Base-by-base conservation (phyloP, 164 flowering plant genomes). In the Magnolia officinalis region DNA sequence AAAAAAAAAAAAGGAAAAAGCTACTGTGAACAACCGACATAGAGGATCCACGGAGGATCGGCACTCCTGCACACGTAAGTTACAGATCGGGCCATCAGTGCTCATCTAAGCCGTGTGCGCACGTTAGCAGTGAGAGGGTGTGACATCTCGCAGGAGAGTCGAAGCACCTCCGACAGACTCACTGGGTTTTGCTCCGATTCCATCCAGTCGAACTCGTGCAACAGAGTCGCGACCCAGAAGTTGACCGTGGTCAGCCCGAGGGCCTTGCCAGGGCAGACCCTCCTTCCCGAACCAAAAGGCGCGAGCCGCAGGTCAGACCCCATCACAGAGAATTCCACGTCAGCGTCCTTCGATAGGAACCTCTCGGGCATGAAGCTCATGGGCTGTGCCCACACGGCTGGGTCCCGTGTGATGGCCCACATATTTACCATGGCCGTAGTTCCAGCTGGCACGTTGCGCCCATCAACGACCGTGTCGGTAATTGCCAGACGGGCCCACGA, bases 351-450 rank as follows among this genome's bases (percentile, higher is more conserved):
- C 23, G 69, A 7, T 20, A 86, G 2, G 74, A 91, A 91, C 79
- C 96, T 84, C 67, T 88, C 92, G 0, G 96, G 93, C 51, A 11
- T 67, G 81, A 92, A 90, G 45, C 68, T 50, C 14, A 79, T 74
- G 45, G 96, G 94, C 71, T 90, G 86, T 52, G 64, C n/a, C 94
- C 94, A 92, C 1, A 89, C 80, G 0, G 67, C 3, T 45, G 89
- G 87, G 79, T 91, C 96, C 45, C 87, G 83, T 0, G 87, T 75
- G 7, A 94, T 92, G 81, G 98, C 96, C 94, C 96, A 94, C 96
- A 94, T 94, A 80, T 94, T 92, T 1, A 94, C 96, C 89, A 91
- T 90, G 0, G 94, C 96, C 0, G 97, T 92, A 59, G 98, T 92
- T 74, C 94, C 98, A 0, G 81, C 79, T 0, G 98, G 98, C 75